Percentiles rank a stretch among this genome's conserved stretches.
These are phyloP conservation scores for Bacidia gigantensis DNA, from an alignment of 495 filamentous ascomycete species.

Conservation along the genomic window DNA sequence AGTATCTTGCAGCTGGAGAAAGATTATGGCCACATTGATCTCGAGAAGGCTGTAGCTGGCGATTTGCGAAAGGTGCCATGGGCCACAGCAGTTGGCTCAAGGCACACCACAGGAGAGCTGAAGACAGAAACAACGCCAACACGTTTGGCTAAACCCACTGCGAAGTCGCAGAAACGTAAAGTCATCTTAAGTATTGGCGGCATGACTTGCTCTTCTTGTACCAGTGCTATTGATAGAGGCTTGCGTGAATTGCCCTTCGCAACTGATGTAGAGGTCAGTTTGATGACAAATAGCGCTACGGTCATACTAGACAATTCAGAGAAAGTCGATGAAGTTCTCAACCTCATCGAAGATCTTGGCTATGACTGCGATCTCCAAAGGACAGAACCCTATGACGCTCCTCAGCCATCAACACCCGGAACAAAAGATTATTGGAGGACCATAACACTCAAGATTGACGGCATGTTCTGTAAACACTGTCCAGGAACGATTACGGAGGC, in stretches of 20 bases:
- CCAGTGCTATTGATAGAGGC: conserved; percentile 37
- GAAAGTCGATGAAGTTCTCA: conserved; percentile 44
- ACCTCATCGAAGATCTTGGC: conserved; percentile 67
- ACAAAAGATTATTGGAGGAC: conserved; percentile 31
- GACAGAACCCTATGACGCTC: neutral
- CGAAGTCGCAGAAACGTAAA: conserved; percentile 19
- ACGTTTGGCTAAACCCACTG: no score
- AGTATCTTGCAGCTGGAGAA: neutral
- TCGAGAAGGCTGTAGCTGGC: neutral
- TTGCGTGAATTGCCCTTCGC: conserved; percentile 38
- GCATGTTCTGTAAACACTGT: conserved; percentile 83
- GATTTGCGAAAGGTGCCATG: neutral
- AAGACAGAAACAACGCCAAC: conserved; percentile 7
- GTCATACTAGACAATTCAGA: conserved; percentile 39
- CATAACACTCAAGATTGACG: conserved; percentile 54
- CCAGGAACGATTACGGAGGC: conserved; percentile 44
- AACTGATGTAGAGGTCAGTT: conserved; percentile 39
- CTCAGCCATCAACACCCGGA: conserved; percentile 4
- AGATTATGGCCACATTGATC: neutral
- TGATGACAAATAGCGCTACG: conserved; percentile 45
- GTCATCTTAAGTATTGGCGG: conserved; percentile 41
- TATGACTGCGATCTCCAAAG: conserved; percentile 55
- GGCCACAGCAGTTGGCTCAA: neutral
- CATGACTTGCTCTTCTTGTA: conserved; percentile 56
- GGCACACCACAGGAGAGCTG: neutral